Evolutionary conservation across 1,139 yeast species (phyloP), one percentile per base, ranked within the genome.

Genomic region (Citeromyces hawaiiensis): DNA sequence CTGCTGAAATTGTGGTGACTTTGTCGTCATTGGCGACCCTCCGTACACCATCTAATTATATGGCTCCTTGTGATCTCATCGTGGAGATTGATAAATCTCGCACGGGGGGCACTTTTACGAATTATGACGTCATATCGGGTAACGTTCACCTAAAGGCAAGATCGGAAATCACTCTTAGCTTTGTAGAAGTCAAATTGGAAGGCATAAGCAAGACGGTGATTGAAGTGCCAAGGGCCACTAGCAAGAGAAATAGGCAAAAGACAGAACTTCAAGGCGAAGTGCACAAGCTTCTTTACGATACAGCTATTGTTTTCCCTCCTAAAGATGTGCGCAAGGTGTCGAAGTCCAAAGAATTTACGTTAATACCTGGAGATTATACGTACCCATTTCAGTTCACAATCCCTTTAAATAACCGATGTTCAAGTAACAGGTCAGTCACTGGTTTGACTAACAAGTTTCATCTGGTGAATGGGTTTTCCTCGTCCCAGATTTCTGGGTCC

Each of bases 271-370:
- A 52, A 2, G 54, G 47, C 32, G 83, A 76, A 50, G 56, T 59
- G 13, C 85, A 78, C 54, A 68, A 70, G 47, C 63, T 77, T 13
- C 59, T 78, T 35, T 76, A 76, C 47, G 72, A 72, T 42, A 67
- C 77, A 0, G 45, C 54, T 36, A 65, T 74, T 1, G 77, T 77
- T 19, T 78, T 77, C 47, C 85, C 86, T 0, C 81, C 85, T 0
- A 62, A 58, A 23, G 72, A 75, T 39, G 63, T 76, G 21, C 57
- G 73, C 10, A 52, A 61, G 35, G 72, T 68, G 2, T 63, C 74
- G 16, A 59, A 58, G 38, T 63, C 72, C 4, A 66, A 66, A 43
- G 76, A 72, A 40, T 76, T 70, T 52, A 76, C 83, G 0, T 57
- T 79, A 42, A 65, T 74, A 2, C 73, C 82, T 0, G 86, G 86